Conservation (phyloP, 306 rosid species). For the Hippophae tibetana region DNA sequence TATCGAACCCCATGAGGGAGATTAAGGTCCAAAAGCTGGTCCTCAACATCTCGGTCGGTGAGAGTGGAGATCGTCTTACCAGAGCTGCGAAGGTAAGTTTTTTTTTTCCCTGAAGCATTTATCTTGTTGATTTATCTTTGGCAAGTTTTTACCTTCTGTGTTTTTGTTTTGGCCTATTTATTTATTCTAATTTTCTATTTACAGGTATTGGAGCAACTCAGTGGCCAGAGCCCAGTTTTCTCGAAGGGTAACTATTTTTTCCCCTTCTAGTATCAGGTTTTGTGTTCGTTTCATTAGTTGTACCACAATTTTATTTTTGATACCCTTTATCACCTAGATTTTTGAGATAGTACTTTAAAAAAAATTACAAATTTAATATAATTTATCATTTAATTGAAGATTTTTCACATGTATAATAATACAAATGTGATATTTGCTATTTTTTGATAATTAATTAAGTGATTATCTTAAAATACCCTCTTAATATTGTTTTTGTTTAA, state of each 20-base stretch:
- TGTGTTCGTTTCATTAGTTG: neutral
- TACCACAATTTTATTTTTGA: neutral
- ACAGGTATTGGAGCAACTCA: slow-evolving; percentile 71
- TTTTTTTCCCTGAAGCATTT: neutral
- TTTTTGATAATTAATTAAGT: no score
- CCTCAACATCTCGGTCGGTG: slow-evolving; percentile 76
- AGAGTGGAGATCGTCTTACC: slow-evolving; percentile 79
- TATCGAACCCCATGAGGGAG: slow-evolving; percentile 71
- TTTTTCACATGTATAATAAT: no score
- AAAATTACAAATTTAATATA: no score
- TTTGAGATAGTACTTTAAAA: no score
- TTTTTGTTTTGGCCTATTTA: neutral
- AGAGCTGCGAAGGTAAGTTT: slow-evolving; percentile 60
- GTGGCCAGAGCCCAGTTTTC: slow-evolving; percentile 70
- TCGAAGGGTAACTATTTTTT: slow-evolving; percentile 27
- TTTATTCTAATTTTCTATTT: neutral
- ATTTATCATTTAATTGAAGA: no score
- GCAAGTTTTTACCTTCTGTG: neutral
- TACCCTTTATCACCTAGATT: neutral
- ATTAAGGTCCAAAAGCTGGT: slow-evolving; percentile 73
- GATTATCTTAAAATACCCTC: no score
- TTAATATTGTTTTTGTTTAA: no score
- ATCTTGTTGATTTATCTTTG: no score
- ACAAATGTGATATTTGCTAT: no score
- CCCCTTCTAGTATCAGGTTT: neutral